Conservation (phyloP, 176 grass and related monocot species). For the Puccinellia tenuiflora region DNA sequence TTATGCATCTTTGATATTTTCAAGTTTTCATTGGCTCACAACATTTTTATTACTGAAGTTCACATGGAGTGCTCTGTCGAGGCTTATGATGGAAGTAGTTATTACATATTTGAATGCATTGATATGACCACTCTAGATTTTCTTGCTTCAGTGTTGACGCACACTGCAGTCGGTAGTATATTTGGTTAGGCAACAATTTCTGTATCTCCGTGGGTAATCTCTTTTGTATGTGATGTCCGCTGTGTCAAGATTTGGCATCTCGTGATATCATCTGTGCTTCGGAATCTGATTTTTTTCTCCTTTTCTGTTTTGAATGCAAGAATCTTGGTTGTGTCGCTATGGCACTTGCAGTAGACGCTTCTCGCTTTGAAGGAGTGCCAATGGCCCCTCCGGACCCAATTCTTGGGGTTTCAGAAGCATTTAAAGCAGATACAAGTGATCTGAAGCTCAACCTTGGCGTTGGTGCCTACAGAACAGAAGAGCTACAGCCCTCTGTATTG, state of each 20-base stretch:
- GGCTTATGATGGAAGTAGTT: not conserved
- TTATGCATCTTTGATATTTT: not conserved
- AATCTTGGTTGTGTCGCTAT: conserved; percentile 35
- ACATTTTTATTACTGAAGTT: not conserved
- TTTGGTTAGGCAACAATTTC: not conserved
- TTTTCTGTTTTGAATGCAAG: conserved; percentile 27
- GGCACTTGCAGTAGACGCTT: conserved; percentile 66
- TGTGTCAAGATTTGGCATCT: too few species aligned
- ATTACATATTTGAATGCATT: not conserved
- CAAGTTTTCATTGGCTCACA: not conserved
- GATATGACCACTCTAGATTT: not conserved
- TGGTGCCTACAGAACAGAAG: conserved; percentile 97
- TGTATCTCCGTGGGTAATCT: too few species aligned
- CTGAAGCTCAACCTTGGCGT: conserved; percentile 93
- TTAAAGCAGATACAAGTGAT: conserved; percentile 78
- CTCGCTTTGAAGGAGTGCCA: conserved; percentile 81
- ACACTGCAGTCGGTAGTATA: not conserved
- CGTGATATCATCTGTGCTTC: not conserved
- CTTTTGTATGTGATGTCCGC: too few species aligned
- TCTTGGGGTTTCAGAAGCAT: conserved; percentile 92
- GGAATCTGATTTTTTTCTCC: conserved; percentile 5
- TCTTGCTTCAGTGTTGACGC: not conserved
- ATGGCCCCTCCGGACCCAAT: conserved; percentile 97
- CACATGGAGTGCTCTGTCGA: not conserved
- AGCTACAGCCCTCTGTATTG: conserved; percentile 74